Conservation (phyloP, 768 basidiomycete species). For the Sporobolomyces phaffii region DNA sequence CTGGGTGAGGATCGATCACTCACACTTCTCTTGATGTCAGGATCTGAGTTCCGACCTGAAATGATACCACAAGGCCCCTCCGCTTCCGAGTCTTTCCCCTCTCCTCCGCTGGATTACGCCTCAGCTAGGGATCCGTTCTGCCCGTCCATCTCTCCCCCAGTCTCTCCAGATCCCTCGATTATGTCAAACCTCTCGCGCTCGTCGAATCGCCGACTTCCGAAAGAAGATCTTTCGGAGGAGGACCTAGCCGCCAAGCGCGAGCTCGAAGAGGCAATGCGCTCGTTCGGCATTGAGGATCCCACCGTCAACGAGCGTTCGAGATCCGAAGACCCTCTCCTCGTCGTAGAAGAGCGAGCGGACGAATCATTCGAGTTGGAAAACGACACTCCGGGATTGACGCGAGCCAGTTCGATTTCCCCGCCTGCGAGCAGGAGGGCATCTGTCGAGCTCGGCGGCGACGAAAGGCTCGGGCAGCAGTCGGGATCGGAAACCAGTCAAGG, state of each 20-base stretch:
- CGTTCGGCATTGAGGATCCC: slow-evolving; percentile 37
- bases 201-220: slow-evolving; percentile 10
- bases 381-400: background rate
- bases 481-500: background rate
- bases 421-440: background rate
- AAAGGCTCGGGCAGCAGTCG: background rate
- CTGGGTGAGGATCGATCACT: too few relatives aligned
- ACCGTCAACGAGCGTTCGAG: slow-evolving; percentile 5
- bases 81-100: slow-evolving; percentile 2
- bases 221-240: slow-evolving; percentile 35
- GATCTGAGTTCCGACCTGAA: slow-evolving; percentile 14
- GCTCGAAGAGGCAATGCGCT: slow-evolving; percentile 28
- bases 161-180: background rate
- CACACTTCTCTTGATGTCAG: background rate
- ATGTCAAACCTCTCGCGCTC: background rate
- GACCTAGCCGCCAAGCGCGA: slow-evolving; percentile 31
- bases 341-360: slow-evolving; percentile 14
- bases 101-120: background rate
- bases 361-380: background rate
- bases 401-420: background rate
- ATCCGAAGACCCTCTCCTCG: slow-evolving; percentile 18
- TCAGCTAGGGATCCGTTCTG: background rate
- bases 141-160: background rate
- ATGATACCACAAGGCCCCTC: slow-evolving; percentile 26
- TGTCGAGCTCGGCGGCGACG: slow-evolving; percentile 2